phyloP scores from a whole-genome alignment of 345 rosid species.

The Gossypium turneri region DNA sequence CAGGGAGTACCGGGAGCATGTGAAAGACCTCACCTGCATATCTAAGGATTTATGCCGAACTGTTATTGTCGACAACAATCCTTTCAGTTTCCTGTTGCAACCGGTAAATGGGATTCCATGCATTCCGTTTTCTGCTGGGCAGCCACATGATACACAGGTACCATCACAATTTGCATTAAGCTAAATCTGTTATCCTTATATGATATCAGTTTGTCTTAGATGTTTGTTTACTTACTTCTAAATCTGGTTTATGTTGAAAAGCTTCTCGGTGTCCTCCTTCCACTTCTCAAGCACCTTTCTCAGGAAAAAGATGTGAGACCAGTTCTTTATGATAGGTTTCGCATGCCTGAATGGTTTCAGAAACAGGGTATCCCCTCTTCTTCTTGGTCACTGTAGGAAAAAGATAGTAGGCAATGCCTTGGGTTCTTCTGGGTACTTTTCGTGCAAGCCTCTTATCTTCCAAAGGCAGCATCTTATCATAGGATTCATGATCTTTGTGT shows the following conservation, averaged over 20 bases:
- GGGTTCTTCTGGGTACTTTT: slow-evolving; percentile 16
- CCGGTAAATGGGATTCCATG: slow-evolving; percentile 97
- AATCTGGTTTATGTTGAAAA: slow-evolving; percentile 23
- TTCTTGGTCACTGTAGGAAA: slow-evolving; percentile 30
- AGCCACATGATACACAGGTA: slow-evolving; percentile 79
- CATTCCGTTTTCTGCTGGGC: slow-evolving; percentile 78
- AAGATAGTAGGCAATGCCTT: not conserved
- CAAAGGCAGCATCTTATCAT: slow-evolving; percentile 20
- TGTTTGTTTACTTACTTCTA: slow-evolving; percentile 14
- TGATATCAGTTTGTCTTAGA: not conserved
- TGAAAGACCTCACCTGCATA: slow-evolving; percentile 83
- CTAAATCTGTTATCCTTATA: not conserved
- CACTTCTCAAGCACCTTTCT: slow-evolving; percentile 83
- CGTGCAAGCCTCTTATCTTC: not conserved
- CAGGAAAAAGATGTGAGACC: slow-evolving; percentile 78
- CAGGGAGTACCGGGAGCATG: slow-evolving; percentile 84
- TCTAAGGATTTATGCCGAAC: slow-evolving; percentile 71
- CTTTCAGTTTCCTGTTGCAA: slow-evolving; percentile 93
- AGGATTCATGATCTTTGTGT: slow-evolving; percentile 22
- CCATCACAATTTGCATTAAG: not conserved
- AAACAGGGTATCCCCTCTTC: slow-evolving; percentile 87
- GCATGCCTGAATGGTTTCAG: slow-evolving; percentile 97
- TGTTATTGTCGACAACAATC: slow-evolving; percentile 93
- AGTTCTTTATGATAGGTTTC: slow-evolving; percentile 65
- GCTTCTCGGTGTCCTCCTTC: slow-evolving; percentile 91